Conservation (phyloP, 2,329 filamentous ascomycete species). For the Aphanoascus verrucosus region DNA sequence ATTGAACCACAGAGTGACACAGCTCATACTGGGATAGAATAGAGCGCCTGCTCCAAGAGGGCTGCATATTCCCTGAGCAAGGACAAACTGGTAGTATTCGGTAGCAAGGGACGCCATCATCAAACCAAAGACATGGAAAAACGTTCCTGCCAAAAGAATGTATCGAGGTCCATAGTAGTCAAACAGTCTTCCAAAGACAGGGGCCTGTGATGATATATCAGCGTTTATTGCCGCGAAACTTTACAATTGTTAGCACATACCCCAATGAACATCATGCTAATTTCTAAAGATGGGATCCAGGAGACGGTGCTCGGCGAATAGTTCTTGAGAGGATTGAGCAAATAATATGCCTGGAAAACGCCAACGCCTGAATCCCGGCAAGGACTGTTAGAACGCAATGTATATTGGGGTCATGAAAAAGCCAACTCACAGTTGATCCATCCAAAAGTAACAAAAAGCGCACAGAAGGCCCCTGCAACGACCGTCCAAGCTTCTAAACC, state of each 20-base stretch:
- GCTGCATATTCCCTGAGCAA: slow-evolving; percentile 46
- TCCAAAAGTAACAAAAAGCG: slow-evolving; percentile 42
- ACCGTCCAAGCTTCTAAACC: slow-evolving; percentile 31
- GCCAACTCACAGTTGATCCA: slow-evolving; percentile 39
- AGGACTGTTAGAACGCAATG: slow-evolving; percentile 26
- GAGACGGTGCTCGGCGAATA: slow-evolving; percentile 47
- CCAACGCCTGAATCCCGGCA: slow-evolving; percentile 17
- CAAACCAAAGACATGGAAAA: slow-evolving; percentile 48
- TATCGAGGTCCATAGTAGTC: no score
- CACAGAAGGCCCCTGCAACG: slow-evolving; percentile 41
- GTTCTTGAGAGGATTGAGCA: slow-evolving; percentile 37
- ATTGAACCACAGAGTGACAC: slow-evolving; percentile 43
- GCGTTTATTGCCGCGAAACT: no score
- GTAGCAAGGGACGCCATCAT: slow-evolving; percentile 48
- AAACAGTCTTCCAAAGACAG: no score
- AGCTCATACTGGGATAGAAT: slow-evolving; percentile 37
- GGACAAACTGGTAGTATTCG: slow-evolving; percentile 48
- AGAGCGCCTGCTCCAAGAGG: slow-evolving; percentile 42
- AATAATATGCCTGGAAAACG: slow-evolving; percentile 50
- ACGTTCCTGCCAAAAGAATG: slow-evolving; percentile 30
- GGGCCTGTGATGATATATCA: no score
- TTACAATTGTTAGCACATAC: slow-evolving; percentile 23
- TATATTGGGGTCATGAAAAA: slow-evolving; percentile 15
- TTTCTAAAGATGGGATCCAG: slow-evolving; percentile 51
- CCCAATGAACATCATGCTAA: slow-evolving; percentile 45